Base-by-base conservation (phyloP, 305 asterid genomes). In the Fraxinus nigra region DNA sequence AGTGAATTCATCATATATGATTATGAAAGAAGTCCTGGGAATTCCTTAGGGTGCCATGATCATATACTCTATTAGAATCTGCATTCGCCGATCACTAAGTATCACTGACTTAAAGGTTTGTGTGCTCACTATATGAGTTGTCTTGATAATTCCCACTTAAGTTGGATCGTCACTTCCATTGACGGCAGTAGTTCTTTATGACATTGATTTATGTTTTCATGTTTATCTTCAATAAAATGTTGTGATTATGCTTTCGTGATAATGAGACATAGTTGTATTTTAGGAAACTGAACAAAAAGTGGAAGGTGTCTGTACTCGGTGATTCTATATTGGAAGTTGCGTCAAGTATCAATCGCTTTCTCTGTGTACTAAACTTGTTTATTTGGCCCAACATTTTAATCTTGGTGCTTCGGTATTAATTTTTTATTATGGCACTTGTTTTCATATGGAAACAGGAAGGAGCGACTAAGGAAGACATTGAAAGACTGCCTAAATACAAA, bases 381-480 rank as follows among this genome's bases (percentile, higher is more conserved):
- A 65, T 65, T 2, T 65, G 73, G 37, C 34, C 14, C 35, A 9
- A 5, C 73, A 65, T 65, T 26, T 65, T 65, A 35, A 34, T 22
- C 46, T 18, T 79, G 51, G 77, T 33, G 16, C 72, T 54, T 70
- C 38, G 69, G 67, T 54, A n/a, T 75, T 20, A 13, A 1, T 69
- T 82, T 76, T 69, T 30, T 54, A 73, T 16, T 46, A 40, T 73
- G 75, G 24, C n/a, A 24, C 7, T 38, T 30, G 46, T 33, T 35
- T 78, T 75, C 18, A 34, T 75, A 11, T 74, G 82, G 38, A 74
- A 82, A 18, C 90, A 96, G 99, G 99, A 96, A 89, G 99, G 99
- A 85, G 99, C 99, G 83, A 89, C 98, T 8, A 91, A 92, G 91
- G 98, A 96, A 84, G 99, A 92, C 81, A 92, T 96, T 14, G 97